These are phyloP conservation scores for Phytopythium vexans DNA, from an alignment of 352 stramenopile genomes.

Conservation along the genomic window DNA sequence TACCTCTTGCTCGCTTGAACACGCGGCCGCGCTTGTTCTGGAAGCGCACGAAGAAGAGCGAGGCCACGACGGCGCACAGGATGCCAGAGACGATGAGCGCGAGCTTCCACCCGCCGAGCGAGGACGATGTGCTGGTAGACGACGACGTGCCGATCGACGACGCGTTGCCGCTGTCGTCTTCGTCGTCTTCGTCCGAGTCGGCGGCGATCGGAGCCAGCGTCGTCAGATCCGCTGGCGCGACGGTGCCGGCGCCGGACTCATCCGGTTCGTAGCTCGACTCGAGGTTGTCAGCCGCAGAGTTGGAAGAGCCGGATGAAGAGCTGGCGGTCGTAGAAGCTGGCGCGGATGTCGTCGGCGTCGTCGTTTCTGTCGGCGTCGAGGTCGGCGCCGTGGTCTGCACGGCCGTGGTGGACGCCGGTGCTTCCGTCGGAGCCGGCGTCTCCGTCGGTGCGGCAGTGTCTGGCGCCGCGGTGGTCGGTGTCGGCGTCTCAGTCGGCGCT, in stretches of 20 bases:
- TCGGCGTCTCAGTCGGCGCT: slow-evolving; percentile 1
- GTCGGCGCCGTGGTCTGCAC: slow-evolving; percentile 3
- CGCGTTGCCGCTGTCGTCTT: slow-evolving; percentile 8
- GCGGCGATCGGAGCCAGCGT: slow-evolving; percentile 34
- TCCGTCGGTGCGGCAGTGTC: slow-evolving; percentile 1
- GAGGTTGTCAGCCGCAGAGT: slow-evolving; percentile 2
- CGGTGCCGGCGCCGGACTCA: slow-evolving; percentile 8
- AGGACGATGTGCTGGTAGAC: slow-evolving; percentile 11
- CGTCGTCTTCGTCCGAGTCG: slow-evolving; percentile 7
- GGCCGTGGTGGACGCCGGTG: background rate
- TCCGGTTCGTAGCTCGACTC: slow-evolving; percentile 4
- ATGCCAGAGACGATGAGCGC: slow-evolving; percentile 40
- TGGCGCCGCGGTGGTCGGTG: slow-evolving; percentile 4
- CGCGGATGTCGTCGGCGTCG: slow-evolving; percentile 10
- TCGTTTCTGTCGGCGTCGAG: slow-evolving; percentile 9
- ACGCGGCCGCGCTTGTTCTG: slow-evolving; percentile 23
- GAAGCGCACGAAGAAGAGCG: slow-evolving; percentile 58
- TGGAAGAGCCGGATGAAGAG: slow-evolving; percentile 7
- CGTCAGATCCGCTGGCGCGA: slow-evolving; percentile 11
- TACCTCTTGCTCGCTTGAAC: slow-evolving; percentile 22
- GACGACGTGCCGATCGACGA: slow-evolving; percentile 14
- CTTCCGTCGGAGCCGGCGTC: background rate
- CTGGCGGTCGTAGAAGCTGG: slow-evolving; percentile 5
- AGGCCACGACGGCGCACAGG: slow-evolving; percentile 40
- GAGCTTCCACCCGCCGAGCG: slow-evolving; percentile 34